Conservation (phyloP, 2,329 filamentous ascomycete genomes). For the Talaromyces sp. region DNA sequence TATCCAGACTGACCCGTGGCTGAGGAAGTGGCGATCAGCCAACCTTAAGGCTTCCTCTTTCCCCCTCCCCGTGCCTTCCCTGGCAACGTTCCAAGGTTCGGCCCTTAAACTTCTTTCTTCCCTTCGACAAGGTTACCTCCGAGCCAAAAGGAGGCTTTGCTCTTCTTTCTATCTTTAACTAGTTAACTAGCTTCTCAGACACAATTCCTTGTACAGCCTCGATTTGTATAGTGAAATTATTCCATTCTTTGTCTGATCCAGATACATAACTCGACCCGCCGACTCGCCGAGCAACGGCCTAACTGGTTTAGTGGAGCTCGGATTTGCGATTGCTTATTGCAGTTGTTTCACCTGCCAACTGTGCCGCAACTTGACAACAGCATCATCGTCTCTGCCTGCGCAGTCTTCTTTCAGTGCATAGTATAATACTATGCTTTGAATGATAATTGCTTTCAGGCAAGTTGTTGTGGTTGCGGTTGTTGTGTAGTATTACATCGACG, state of each 20-base stretch:
- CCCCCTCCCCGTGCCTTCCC: not conserved
- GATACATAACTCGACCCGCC: not conserved
- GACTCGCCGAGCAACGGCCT: not conserved
- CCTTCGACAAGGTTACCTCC: not conserved
- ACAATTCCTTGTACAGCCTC: not conserved
- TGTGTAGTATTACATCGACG: not conserved
- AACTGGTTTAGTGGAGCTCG: constrained; percentile 2
- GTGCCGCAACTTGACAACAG: not conserved
- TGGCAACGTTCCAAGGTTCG: constrained; percentile 1
- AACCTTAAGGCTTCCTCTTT: not conserved
- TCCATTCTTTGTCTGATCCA: not conserved
- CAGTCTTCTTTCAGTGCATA: not conserved
- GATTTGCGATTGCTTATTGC: constrained; percentile 1
- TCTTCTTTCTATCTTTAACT: not conserved
- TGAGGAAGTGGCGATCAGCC: not conserved
- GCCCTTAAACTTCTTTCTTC: not conserved
- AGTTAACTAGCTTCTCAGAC: too few species aligned
- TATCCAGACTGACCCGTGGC: not conserved
- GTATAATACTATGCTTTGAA: constrained; percentile 1
- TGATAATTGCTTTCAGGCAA: not conserved
- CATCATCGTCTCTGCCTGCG: not conserved
- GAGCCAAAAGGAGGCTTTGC: not conserved
- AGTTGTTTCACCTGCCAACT: not conserved
- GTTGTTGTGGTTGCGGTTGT: not conserved
- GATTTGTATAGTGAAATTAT: not conserved